phyloP scores from a whole-genome alignment of 352 stramenopile genomes.

The Phytophthora sansomeana region DNA sequence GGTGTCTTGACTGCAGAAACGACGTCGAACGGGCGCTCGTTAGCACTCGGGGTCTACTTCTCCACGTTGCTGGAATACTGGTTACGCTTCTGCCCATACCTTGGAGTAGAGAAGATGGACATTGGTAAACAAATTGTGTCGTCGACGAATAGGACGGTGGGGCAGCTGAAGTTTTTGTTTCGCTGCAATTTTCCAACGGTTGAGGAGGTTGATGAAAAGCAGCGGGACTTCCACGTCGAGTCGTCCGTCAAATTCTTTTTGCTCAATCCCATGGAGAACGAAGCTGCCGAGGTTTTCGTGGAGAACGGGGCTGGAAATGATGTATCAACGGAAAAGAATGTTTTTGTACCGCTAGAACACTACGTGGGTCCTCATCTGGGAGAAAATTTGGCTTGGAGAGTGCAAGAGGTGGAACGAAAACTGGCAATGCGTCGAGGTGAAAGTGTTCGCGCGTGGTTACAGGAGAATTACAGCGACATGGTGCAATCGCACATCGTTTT shows the following conservation, averaged over 20 bases:
- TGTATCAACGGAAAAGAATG: neutral
- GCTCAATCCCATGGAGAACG: conserved; percentile 47
- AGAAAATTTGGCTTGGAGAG: conserved; percentile 78
- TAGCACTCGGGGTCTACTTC: conserved; percentile 80
- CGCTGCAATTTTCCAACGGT: conserved; percentile 38
- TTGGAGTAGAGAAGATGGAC: conserved; percentile 54
- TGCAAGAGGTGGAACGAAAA: conserved; percentile 73
- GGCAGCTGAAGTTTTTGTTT: conserved; percentile 84
- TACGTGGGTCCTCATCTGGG: conserved; percentile 78
- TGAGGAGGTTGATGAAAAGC: conserved; percentile 5
- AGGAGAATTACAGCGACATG: conserved; percentile 55
- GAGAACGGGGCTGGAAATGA: neutral
- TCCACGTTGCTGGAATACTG: conserved; percentile 76
- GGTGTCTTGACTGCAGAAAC: conserved; percentile 31
- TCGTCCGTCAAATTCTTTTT: conserved; percentile 87
- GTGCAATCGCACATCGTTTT: conserved; percentile 70
- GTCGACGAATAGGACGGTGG: conserved; percentile 64
- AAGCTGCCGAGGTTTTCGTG: neutral
- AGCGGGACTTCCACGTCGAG: conserved; percentile 70
- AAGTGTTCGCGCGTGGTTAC: conserved; percentile 62
- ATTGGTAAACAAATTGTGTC: conserved; percentile 74
- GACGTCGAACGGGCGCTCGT: conserved; percentile 37
- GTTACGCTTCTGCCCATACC: conserved; percentile 58
- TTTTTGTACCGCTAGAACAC: conserved; percentile 54
- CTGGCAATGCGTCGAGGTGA: conserved; percentile 65